phyloP scores from a whole-genome alignment of 2,329 filamentous ascomycete species.

The Colletotrichum paranaense region DNA sequence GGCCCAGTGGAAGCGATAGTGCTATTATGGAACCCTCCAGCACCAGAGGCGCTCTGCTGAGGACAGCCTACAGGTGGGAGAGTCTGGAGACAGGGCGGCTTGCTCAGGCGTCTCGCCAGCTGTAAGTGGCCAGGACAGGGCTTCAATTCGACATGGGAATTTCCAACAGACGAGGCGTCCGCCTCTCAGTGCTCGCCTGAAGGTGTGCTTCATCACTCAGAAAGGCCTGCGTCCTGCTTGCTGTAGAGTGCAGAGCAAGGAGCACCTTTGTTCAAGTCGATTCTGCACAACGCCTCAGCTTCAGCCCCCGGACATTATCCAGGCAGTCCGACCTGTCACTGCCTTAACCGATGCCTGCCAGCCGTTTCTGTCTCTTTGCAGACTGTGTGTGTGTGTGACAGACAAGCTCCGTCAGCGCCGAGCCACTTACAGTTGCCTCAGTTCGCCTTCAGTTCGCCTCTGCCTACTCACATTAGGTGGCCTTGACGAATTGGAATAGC shows the following conservation, averaged over 20 bases:
- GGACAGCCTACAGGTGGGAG: neutral
- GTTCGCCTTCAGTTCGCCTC: neutral
- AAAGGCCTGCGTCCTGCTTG: neutral
- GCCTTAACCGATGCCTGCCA: neutral
- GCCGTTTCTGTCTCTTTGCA: neutral
- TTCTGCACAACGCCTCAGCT: neutral
- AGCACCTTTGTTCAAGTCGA: neutral
- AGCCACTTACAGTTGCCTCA: neutral
- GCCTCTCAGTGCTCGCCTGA: neutral
- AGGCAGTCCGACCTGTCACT: neutral
- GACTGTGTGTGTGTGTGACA: neutral
- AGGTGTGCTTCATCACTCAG: neutral
- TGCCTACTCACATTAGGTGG: neutral
- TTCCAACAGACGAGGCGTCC: constrained; percentile 3
- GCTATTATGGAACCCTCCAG: neutral
- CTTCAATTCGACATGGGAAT: neutral
- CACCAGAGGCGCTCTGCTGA: neutral
- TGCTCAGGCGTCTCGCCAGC: constrained; percentile 19
- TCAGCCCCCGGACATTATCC: neutral
- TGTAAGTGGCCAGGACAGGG: constrained; percentile 16
- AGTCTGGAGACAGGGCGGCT: neutral
- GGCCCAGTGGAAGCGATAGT: constrained; percentile 8
- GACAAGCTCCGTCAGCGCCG: constrained; percentile 10
- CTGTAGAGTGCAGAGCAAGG: neutral
- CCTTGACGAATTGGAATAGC: neutral